A percentile compares a stretch with the other conserved stretches of the same genome.
Conservation (phyloP, 1,284 basidiomycete species). For the Cryptococcus jaspeensis region DNA sequence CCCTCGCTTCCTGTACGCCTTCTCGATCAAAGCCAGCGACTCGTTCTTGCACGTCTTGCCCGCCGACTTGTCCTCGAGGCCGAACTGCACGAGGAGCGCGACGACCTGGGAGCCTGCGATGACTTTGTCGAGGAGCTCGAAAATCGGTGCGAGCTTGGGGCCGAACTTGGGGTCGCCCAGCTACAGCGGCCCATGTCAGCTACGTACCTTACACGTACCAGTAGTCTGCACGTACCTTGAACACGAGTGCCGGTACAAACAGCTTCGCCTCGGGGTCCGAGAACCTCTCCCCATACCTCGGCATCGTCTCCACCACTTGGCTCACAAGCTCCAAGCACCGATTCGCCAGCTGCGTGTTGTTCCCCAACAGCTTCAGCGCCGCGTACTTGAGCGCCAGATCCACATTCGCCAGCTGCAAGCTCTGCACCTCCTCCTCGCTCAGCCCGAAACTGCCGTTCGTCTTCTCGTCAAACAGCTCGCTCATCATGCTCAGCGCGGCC, state of each 20-base stretch:
- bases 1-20: conserved; percentile 45
- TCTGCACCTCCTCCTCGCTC: conserved; percentile 60
- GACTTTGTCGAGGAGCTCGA: conserved; percentile 52
- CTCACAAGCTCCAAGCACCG: conserved; percentile 88
- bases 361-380: conserved; percentile 85
- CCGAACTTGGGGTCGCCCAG: conserved; percentile 57
- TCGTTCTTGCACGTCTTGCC: conserved; percentile 50
- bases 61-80: conserved; percentile 45
- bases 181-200: conserved; percentile 28
- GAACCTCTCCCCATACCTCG: conserved; percentile 71
- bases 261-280: conserved; percentile 83
- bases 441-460: conserved; percentile 63
- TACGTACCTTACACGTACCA: background rate
- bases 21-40: conserved; percentile 43
- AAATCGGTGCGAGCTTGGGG: conserved; percentile 53
- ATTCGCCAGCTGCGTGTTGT: conserved; percentile 86
- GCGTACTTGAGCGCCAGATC: conserved; percentile 93
- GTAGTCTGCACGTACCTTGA: conserved; percentile 65
- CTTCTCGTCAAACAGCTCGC: conserved; percentile 69
- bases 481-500: conserved; percentile 67
- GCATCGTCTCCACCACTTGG: conserved; percentile 71
- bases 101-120: conserved; percentile 62
- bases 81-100: conserved; percentile 75
- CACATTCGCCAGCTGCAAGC: conserved; percentile 80
- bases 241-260: conserved; percentile 85